Base-by-base conservation (phyloP, 768 basidiomycete species). In the Boletales sp. region DNA sequence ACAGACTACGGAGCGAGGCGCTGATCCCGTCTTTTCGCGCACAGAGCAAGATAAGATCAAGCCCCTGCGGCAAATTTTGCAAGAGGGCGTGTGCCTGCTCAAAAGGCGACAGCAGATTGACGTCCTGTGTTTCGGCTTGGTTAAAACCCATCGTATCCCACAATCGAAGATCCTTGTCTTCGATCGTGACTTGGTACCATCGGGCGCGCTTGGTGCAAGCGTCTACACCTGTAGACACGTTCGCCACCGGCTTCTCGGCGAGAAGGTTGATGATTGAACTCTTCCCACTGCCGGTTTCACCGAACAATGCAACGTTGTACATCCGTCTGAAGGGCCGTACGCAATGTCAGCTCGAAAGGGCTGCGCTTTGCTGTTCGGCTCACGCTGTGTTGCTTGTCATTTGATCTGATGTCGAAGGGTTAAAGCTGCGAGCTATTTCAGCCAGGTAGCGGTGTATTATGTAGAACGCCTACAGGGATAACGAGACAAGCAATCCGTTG, bases 11-110 rank as follows among this genome's bases (percentile, higher is more conserved):
- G 17, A 67, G 57, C 4, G 67, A 57, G 9, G 67, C 67, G 24
- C 57, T 71, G 61, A 74, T 64, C n/a, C 67, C 59, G 3, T 72
- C 70, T 18, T 60, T 69, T n/a, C 70, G 67, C 50, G 74, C 63
- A 45, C 68, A 68, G 47, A 68, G 73, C 3, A 76, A 55, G 30
- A 77, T 58, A 19, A 77, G 68, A 51, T 64, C 69, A 19, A 77
- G 60, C 5, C 76, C 73, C 5, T 55, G 50, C 21, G 59, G 52
- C 29, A 76, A 51, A 21, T 51, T 61, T 38, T 54, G 57, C 52
- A 78, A 52, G 18, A 77, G 67, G 15, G 56, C 21, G 29, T 71
- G 64, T 0, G 69, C 63, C 24, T 71, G 56, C 37, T 61, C 61
- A 31, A 60, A 70, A 36, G 55, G 66, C 29, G 34, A 55, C 48